Base-by-base conservation (phyloP, 2,329 filamentous ascomycete genomes). In the Colletotrichum salicis region DNA sequence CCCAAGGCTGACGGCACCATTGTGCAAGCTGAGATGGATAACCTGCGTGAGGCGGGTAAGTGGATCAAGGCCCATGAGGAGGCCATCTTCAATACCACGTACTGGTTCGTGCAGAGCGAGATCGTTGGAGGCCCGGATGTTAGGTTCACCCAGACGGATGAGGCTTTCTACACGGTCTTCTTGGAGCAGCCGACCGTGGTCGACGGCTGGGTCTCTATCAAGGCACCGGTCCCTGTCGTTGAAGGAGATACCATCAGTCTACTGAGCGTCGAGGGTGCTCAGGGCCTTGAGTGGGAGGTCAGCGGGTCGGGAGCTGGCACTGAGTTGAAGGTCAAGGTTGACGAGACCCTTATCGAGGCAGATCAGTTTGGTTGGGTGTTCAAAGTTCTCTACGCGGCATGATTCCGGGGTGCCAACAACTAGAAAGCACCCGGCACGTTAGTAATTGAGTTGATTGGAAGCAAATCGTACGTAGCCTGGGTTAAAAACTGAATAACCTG, bases 81-180 rank as follows among this genome's bases (percentile, higher is more conserved):
- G 76, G 87, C 87, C 2, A 84, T 91, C 24, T 90, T 86, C 76
- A 86, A 87, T 67, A 90, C 88, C 5, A 88, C 84, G 1, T 89
- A 88, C 75, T 88, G 86, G 86, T 84, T 84, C 73, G 77, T 86
- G 2, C 81, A 86, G 0, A 79, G 83, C 19, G 85, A 86, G 59
- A 82, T 83, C 0, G 79, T 78, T 1, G 69, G 64, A 6, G 69
- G 69, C 1, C 69, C 69, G 10, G 78, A 83, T 7, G 76, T 89
- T 0, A 78, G 88, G 5, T 90, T 89, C 74, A 89, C 88, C 4
- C 84, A 84, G 74, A 88, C 83, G 0, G 70, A 79, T 1, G 83
- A 87, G 10, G 87, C 88, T 0, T 89, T 90, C 71, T 90, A 89
- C 73, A 80, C 89, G 48, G 73, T 84, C 15, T 82, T 83, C 2